phyloP scores from a whole-genome alignment of 2,329 filamentous ascomycete species.

The Ilyonectria destructans region DNA sequence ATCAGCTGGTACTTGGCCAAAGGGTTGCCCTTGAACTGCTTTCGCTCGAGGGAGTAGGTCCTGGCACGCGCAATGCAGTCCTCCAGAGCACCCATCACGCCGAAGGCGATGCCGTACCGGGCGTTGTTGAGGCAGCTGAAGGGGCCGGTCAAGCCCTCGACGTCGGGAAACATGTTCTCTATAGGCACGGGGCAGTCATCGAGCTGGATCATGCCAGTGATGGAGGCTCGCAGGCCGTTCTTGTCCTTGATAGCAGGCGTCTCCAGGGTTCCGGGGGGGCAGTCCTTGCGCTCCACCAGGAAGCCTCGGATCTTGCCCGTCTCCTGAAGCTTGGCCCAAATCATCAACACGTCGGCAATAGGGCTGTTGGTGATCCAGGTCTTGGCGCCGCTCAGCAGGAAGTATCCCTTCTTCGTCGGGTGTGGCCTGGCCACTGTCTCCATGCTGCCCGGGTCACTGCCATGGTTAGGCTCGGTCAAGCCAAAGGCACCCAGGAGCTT shows the following conservation, averaged over 20 bases:
- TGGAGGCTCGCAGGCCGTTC: constrained; percentile 91
- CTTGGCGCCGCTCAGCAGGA: constrained; percentile 85
- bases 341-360: constrained; percentile 86
- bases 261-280: constrained; percentile 89
- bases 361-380: constrained; percentile 98
- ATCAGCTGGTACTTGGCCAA: constrained; percentile 96
- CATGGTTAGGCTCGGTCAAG: constrained; percentile 93
- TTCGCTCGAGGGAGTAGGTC: constrained; percentile 91
- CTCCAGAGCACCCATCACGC: constrained; percentile 93
- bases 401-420: constrained; percentile 87
- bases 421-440: constrained; percentile 90
- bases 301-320: constrained; percentile 97
- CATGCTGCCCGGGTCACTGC: constrained; percentile 92
- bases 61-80: constrained; percentile 88
- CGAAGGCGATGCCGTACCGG: constrained; percentile 93
- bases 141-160: constrained; percentile 89
- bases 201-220: constrained; percentile 98
- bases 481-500: constrained; percentile 90
- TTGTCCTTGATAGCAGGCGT: constrained; percentile 96
- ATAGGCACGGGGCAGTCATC: constrained; percentile 91
- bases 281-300: constrained; percentile 87
- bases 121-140: constrained; percentile 97
- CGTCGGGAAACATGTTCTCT: constrained; percentile 93
- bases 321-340: constrained; percentile 94
- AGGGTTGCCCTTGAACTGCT: constrained; percentile 96